These are phyloP conservation scores for Articulospora tetracladia DNA, from an alignment of 495 filamentous ascomycete species.

Conservation along the genomic window DNA sequence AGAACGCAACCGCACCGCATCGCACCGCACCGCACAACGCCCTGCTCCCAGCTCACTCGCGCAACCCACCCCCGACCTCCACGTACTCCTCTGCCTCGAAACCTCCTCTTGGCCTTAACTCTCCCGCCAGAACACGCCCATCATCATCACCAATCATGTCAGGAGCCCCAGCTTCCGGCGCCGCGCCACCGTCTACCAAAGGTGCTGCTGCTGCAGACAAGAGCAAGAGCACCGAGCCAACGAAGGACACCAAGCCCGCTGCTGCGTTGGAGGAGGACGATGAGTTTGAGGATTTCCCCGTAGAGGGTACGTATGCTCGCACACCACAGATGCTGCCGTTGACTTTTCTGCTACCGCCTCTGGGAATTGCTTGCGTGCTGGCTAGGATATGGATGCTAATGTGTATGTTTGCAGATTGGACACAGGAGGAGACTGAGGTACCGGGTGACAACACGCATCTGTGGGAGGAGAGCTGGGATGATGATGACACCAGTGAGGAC, in stretches of 20 bases:
- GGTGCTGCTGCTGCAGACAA: slow-evolving; percentile 17
- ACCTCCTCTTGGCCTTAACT: too few relatives aligned
- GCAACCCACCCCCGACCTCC: not conserved
- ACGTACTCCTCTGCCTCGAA: not conserved
- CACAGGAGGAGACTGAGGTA: slow-evolving; percentile 79
- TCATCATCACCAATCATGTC: slow-evolving; percentile 17
- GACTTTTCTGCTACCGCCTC: not conserved
- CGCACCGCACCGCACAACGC: too few relatives aligned
- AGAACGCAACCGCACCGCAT: too few relatives aligned
- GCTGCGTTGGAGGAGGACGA: slow-evolving; percentile 91
- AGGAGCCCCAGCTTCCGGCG: slow-evolving; percentile 23
- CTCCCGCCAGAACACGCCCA: too few relatives aligned
- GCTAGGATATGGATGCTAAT: not conserved
- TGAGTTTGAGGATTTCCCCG: slow-evolving; percentile 98
- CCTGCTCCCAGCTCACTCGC: not conserved
- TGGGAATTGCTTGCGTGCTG: not conserved
- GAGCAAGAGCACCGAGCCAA: slow-evolving; percentile 7
- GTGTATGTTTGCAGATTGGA: slow-evolving; percentile 68
- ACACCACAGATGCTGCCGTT: too few relatives aligned
- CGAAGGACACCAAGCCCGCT: slow-evolving; percentile 37
- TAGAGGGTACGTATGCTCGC: slow-evolving; percentile 70
- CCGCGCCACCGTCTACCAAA: slow-evolving; percentile 14
- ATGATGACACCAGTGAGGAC: slow-evolving; percentile 95
- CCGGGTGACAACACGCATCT: slow-evolving; percentile 71
- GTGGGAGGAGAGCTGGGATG: slow-evolving; percentile 99